These are phyloP conservation scores for Trichosporon asahii DNA, from an alignment of 1,284 basidiomycete species.

Conservation along the genomic window DNA sequence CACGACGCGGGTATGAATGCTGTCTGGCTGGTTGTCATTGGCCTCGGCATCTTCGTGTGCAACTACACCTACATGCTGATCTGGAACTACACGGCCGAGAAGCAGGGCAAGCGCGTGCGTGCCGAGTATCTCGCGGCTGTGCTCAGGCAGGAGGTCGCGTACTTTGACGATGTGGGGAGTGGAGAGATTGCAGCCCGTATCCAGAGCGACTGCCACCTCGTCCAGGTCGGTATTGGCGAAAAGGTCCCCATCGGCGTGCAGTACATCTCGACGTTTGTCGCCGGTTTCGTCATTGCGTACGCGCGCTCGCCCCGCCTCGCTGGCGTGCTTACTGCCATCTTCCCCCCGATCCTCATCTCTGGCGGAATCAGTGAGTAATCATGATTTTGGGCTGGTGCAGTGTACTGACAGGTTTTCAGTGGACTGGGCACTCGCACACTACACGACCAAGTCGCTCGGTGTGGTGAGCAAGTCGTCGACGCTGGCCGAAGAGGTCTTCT, in stretches of 20 bases:
- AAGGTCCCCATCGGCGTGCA: conserved; percentile 62
- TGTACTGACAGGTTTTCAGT: conserved; percentile 17
- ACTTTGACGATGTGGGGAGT: conserved; percentile 87
- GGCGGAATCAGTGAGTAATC: conserved; percentile 53
- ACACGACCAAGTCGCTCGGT: conserved; percentile 59
- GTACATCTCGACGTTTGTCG: conserved; percentile 59
- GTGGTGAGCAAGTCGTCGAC: conserved; percentile 77
- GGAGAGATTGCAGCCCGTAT: conserved; percentile 95
- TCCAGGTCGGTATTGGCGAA: conserved; percentile 84
- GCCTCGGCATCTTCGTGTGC: conserved; percentile 56
- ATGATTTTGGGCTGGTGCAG: not conserved
- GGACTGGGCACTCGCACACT: conserved; percentile 41
- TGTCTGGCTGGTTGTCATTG: conserved; percentile 47
- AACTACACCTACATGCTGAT: conserved; percentile 68
- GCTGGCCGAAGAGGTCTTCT: conserved; percentile 88
- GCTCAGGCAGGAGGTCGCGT: conserved; percentile 61
- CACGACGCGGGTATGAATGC: conserved; percentile 40
- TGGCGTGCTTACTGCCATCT: conserved; percentile 77
- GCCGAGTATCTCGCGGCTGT: conserved; percentile 52
- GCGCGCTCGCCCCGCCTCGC: conserved; percentile 77
- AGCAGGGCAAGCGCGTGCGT: conserved; percentile 71
- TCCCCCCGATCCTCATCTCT: conserved; percentile 78
- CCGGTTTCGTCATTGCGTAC: conserved; percentile 65
- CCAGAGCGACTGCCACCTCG: conserved; percentile 67
- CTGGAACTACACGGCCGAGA: conserved; percentile 86